Evolutionary conservation across 495 filamentous ascomycete genomes (phyloP).

Genomic region (Schizothecium vesticola): DNA sequence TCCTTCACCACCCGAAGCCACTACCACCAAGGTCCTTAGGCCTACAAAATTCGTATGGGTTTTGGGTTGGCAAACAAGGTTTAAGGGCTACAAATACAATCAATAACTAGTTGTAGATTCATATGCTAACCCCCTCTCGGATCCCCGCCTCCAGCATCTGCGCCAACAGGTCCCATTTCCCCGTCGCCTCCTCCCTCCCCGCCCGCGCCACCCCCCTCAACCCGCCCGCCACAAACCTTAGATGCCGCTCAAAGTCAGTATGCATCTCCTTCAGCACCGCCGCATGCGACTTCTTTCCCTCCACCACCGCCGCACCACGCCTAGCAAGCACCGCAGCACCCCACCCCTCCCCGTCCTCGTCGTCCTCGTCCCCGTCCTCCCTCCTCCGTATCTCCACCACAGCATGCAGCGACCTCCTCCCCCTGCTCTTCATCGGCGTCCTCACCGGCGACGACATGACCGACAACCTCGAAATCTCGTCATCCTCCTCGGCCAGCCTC

Average conservation of each 20-base stretch:
- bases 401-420: neutral
- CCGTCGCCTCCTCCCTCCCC: constrained; percentile 43
- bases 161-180: constrained; percentile 54
- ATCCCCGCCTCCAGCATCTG: constrained; percentile 54
- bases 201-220: constrained; percentile 55
- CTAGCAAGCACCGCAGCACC: neutral
- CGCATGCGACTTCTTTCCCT: constrained; percentile 30
- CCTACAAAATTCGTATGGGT: neutral
- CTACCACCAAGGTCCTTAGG: neutral
- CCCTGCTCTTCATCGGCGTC: constrained; percentile 4
- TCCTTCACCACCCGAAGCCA: neutral
- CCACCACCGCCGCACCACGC: neutral
- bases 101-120: neutral
- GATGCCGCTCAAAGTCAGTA: constrained; percentile 44
- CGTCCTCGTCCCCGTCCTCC: constrained; percentile 31
- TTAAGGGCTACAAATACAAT: neutral
- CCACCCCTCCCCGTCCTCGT: constrained; percentile 33
- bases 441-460: constrained; percentile 25
- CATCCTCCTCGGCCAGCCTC: constrained; percentile 34
- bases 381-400: constrained; percentile 16
- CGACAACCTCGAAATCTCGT: constrained; percentile 33
- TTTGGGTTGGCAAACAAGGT: too few species aligned
- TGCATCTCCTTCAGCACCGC: constrained; percentile 40
- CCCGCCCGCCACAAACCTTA: constrained; percentile 51
- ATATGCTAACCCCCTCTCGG: constrained; percentile 7